phyloP scores from a whole-genome alignment of 2,329 filamentous ascomycete genomes.

The Myriosclerotinia scirpicola region DNA sequence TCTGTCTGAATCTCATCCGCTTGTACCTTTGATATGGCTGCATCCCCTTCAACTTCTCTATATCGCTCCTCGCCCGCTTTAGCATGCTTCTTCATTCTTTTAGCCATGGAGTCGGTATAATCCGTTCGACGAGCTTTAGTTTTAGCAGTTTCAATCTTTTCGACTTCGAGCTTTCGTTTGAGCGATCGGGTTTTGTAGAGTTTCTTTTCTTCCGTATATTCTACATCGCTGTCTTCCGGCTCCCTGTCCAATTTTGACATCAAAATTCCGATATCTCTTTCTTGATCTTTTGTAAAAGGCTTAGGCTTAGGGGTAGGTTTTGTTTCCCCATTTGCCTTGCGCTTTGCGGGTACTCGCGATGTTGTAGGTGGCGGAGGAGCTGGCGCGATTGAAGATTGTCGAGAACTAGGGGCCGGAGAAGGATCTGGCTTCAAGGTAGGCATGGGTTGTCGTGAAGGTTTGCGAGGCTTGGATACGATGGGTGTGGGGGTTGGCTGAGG shows the following conservation, averaged over 20 bases:
- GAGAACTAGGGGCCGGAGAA: slow-evolving; percentile 37
- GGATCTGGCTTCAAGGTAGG: slow-evolving; percentile 32
- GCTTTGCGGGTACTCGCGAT: slow-evolving; percentile 46
- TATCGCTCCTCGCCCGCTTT: slow-evolving; percentile 74
- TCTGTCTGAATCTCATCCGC: slow-evolving; percentile 88
- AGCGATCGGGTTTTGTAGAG: slow-evolving; percentile 56
- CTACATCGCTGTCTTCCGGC: slow-evolving; percentile 57
- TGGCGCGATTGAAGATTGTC: slow-evolving; percentile 53
- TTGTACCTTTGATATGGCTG: slow-evolving; percentile 82
- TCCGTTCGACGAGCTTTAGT: slow-evolving; percentile 63
- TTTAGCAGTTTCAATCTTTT: slow-evolving; percentile 60
- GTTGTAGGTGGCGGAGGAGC: slow-evolving; percentile 45
- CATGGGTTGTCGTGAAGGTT: slow-evolving; percentile 34
- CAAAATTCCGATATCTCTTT: slow-evolving; percentile 67
- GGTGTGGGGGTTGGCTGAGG: slow-evolving; percentile 28
- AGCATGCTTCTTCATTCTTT: slow-evolving; percentile 66
- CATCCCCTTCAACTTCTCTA: slow-evolving; percentile 72
- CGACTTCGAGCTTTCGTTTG: slow-evolving; percentile 69
- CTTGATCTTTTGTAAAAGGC: slow-evolving; percentile 56
- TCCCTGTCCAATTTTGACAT: slow-evolving; percentile 61
- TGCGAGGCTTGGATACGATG: slow-evolving; percentile 32
- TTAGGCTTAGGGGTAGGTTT: slow-evolving; percentile 53
- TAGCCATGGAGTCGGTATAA: slow-evolving; percentile 57
- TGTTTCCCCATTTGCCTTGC: slow-evolving; percentile 49
- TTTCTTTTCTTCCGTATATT: slow-evolving; percentile 51